phyloP scores from a whole-genome alignment of 2,329 filamentous ascomycete genomes.

The Paraconiothyrium sp. region DNA sequence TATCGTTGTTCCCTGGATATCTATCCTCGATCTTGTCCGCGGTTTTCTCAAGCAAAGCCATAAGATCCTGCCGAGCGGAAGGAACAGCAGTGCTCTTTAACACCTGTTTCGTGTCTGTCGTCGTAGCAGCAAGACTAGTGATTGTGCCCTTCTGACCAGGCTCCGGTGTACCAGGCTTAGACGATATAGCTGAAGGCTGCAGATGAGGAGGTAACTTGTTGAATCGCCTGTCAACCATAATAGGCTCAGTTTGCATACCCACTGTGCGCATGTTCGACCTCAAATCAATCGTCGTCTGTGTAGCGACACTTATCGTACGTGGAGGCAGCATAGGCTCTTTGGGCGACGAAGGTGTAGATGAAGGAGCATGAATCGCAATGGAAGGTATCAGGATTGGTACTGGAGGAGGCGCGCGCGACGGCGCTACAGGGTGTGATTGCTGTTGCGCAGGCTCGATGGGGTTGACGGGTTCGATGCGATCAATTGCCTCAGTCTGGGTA shows the following conservation, averaged over 20 bases:
- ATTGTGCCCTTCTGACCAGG: conserved; percentile 22
- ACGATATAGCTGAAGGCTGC: conserved; percentile 78
- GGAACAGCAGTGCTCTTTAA: conserved; percentile 29
- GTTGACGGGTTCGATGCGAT: conserved; percentile 46
- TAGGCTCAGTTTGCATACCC: conserved; percentile 88
- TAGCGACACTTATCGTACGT: conserved; percentile 80
- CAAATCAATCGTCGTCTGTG: conserved; percentile 73
- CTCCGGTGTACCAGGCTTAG: conserved; percentile 57
- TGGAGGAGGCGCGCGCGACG: conserved; percentile 46
- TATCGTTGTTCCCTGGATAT: conserved; percentile 83
- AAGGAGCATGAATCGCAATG: conserved; percentile 91
- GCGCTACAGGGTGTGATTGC: conserved; percentile 32
- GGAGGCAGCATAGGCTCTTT: conserved; percentile 80
- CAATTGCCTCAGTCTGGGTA: conserved; percentile 66
- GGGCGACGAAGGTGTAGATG: conserved; percentile 80
- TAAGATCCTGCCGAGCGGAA: conserved; percentile 42
- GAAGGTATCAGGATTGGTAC: conserved; percentile 71
- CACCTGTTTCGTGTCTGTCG: conserved; percentile 30
- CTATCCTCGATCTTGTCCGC: conserved; percentile 63
- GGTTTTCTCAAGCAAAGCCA: conserved; percentile 39
- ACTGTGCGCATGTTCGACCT: conserved; percentile 60
- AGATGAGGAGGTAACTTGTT: conserved; percentile 80
- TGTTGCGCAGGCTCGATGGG: conserved; percentile 16
- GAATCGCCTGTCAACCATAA: conserved; percentile 81
- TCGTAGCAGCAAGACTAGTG: conserved; percentile 17